Evolutionary conservation across 306 rosid species (phyloP), one percentile per base, ranked within the genome.

Genomic region (Dalbergia oliveri): DNA sequence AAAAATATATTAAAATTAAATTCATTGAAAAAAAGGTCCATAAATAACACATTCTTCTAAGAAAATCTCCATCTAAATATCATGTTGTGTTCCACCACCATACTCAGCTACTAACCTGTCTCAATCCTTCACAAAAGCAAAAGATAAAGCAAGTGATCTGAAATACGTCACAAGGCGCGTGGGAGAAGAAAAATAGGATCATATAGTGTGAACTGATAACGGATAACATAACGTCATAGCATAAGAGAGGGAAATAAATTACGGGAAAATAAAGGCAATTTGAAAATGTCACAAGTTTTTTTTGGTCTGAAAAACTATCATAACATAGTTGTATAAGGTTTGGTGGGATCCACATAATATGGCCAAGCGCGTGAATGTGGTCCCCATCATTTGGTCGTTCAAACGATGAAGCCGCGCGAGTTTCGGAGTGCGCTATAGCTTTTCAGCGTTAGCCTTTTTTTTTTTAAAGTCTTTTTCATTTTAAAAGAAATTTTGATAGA

Each of bases 291-390:
- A 26, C 1, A 26, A 26, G 31, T 26, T 26, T 26, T 26, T 21
- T 26, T 26, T 26, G 31, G 31, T 26, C 31, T 26, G 60, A 58
- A 11, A 14, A 12, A 21, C 12, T 51, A 56, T 26, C 31, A 54
- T 54, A 16, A 16, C 6, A n/a, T 54, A 54, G 12, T 50, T 9
- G 13, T 53, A 53, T n/a, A 45, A 68, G 10, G 53, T 23, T 47
- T 7, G 21, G 82, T 47, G 73, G 89, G 82, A 5, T 45, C 75
- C 62, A 47, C 59, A 15, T 10, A 47, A 31, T 23, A n/a, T 56
- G 66, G n/a, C 26, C 33, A 84, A 89, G 84, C 93, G 93, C 91
- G 93, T 89, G 81, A 81, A 81, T 37, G 88, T 85, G 88, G 90
- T 41, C 57, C 89, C 89, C 82, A 35, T 66, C 35, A 9, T 53